Evolutionary conservation across 2,329 filamentous ascomycete genomes (phyloP), one percentile per base, ranked within the genome.

Genomic region (Aureobasidium lini): DNA sequence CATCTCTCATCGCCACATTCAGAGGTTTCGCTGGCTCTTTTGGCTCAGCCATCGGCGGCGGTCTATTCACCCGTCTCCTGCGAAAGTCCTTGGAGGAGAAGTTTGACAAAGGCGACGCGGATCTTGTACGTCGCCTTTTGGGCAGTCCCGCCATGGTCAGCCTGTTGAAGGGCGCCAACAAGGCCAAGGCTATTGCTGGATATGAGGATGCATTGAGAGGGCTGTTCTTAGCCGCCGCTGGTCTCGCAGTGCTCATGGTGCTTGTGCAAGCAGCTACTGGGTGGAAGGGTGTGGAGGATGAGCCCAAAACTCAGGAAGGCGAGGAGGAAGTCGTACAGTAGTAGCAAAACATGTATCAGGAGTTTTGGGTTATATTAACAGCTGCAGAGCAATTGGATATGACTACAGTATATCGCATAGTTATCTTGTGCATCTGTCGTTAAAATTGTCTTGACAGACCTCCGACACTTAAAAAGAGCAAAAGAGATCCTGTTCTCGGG

Each of bases 1-100:
- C 87, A 0, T 87, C 88, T 11, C 76, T 95, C 43, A 73, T 93
- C 4, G 84, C 86, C 31, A 95, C 89, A 0, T 93, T 93, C 72
- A 81, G 90, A 4, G 88, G 88, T 5, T 92, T 94, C 63, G 88
- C 88, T 0, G 89, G 89, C 13, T 88, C 84, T 54, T 94, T 95
- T 66, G 89, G 90, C 2, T 87, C 86, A 1, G 84, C 89, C 0
- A 87, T 93, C 49, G 88, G 89, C 2, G 89, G 90, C 2, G 90
- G 90, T 0, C 77, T 89, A 57, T 93, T 92, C 68, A 78, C 81
- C 42, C 81, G 88, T 5, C 76, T 83, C 1, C 72, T 93, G 34
- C 76, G 79, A 47, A 72, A 66, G 2, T 75, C 77, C 0, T 75
- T 93, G 1, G 75, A 78, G n/a, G 66, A 72, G 0, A 82, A 84